Evolutionary conservation across 306 rosid genomes (phyloP).

Genomic region (Hippophae tibetana): DNA sequence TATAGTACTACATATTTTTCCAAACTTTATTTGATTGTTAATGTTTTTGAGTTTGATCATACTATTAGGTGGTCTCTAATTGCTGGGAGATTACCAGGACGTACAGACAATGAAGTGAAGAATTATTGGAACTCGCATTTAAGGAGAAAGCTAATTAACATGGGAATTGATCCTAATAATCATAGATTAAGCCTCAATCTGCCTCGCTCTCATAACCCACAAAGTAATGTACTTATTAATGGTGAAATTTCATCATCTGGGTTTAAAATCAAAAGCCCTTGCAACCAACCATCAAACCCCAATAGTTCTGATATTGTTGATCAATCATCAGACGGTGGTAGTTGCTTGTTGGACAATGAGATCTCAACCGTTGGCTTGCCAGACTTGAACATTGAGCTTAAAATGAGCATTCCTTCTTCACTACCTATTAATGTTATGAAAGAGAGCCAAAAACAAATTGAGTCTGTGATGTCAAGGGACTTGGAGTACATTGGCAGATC

Average conservation of each 20-base stretch:
- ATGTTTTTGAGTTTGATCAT: too few species aligned
- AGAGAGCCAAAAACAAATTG: not conserved
- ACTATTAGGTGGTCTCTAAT: slow-evolving; percentile 65
- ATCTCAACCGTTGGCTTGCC: slow-evolving; percentile 23
- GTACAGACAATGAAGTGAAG: slow-evolving; percentile 78
- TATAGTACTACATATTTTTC: too few species aligned
- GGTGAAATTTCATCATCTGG: not conserved
- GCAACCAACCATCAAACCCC: too few species aligned
- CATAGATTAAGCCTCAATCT: slow-evolving; percentile 28
- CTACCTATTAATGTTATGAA: not conserved
- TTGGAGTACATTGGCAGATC: too few species aligned
- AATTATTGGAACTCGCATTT: slow-evolving; percentile 75
- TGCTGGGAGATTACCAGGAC: slow-evolving; percentile 86
- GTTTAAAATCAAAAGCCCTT: not conserved
- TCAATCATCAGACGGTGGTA: slow-evolving; percentile 33
- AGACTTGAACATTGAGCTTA: slow-evolving; percentile 56
- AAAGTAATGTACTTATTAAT: not conserved
- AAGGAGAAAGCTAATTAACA: slow-evolving; percentile 44
- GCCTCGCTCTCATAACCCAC: slow-evolving; percentile 1
- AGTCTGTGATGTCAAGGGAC: too few species aligned
- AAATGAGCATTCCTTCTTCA: slow-evolving; percentile 18
- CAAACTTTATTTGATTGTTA: too few species aligned
- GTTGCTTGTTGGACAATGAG: slow-evolving; percentile 28
- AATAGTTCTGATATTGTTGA: too few species aligned
- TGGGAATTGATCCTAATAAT: slow-evolving; percentile 61